Conservation (phyloP, 1,284 basidiomycete genomes). For the Papiliotrema nemorosa region DNA sequence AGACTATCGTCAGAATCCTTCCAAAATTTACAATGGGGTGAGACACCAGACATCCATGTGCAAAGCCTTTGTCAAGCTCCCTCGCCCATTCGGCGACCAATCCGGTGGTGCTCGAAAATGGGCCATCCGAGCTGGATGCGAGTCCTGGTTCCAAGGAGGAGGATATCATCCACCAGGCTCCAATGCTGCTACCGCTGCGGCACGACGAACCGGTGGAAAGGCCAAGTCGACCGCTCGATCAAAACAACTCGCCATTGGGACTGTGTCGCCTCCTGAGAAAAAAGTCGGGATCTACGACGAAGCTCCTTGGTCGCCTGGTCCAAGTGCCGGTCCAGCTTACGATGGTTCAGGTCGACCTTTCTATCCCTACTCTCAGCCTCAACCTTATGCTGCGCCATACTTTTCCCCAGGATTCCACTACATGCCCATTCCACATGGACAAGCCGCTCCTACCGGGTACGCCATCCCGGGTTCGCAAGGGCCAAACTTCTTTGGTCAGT, state of each 20-base stretch:
- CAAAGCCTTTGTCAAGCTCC: conserved; percentile 48
- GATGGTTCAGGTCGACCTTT: conserved; percentile 22
- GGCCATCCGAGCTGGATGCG: conserved; percentile 48
- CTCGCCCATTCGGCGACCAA: conserved; percentile 48
- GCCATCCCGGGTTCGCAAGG: conserved; percentile 12
- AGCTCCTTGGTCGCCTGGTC: conserved; percentile 14
- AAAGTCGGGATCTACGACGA: conserved; percentile 1
- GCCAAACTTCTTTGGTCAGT: conserved; percentile 21
- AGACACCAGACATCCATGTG: conserved; percentile 49
- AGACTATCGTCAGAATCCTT: conserved; percentile 49
- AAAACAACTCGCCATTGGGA: conserved; percentile 39
- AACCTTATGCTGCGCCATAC: conserved; percentile 2
- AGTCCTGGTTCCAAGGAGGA: conserved; percentile 41
- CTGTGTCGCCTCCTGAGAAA: conserved; percentile 7
- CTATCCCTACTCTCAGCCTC: conserved; percentile 1
- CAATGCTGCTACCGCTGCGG: conserved; percentile 3
- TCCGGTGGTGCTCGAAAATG: conserved; percentile 47
- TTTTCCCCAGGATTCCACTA: conserved; percentile 33
- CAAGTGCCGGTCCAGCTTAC: conserved; percentile 32
- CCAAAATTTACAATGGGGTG: conserved; percentile 51
- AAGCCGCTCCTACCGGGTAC: conserved; percentile 10
- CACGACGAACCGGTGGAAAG: conserved; percentile 20
- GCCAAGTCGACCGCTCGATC: conserved; percentile 26
- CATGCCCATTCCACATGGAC: conserved; percentile 20
- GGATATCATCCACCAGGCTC: conserved; percentile 35